Percentiles rank a stretch among this genome's conserved stretches.
Conservation (phyloP, 768 basidiomycete species). For the Hortiboletus campestris region DNA sequence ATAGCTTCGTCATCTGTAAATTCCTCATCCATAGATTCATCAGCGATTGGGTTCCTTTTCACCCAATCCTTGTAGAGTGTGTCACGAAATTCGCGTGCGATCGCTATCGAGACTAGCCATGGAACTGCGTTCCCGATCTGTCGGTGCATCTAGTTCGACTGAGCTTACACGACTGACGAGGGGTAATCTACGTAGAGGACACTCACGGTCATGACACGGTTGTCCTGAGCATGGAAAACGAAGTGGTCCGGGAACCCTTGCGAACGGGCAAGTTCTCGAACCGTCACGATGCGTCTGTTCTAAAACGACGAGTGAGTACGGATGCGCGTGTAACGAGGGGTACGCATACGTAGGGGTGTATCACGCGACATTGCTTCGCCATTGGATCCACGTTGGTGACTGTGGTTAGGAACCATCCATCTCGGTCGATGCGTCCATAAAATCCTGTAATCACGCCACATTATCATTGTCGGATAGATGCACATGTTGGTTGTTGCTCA, state of each 20-base stretch:
- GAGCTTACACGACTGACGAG: background rate
- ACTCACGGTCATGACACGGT: slow-evolving; percentile 62
- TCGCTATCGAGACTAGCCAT: slow-evolving; percentile 57
- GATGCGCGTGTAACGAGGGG: background rate
- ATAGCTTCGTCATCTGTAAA: slow-evolving; percentile 26
- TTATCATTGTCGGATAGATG: background rate
- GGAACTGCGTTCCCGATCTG: slow-evolving; percentile 84
- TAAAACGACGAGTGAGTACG: slow-evolving; percentile 23
- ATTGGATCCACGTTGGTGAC: slow-evolving; percentile 78
- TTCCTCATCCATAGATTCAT: slow-evolving; percentile 31
- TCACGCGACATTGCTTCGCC: slow-evolving; percentile 70
- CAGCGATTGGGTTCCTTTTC: slow-evolving; percentile 21
- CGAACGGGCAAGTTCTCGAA: slow-evolving; percentile 74
- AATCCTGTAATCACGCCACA: slow-evolving; percentile 35
- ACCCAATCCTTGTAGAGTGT: slow-evolving; percentile 54
- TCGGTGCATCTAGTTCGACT: slow-evolving; percentile 59
- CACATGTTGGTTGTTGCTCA: slow-evolving; percentile 18
- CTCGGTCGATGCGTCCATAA: slow-evolving; percentile 58
- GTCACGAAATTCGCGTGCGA: slow-evolving; percentile 60
- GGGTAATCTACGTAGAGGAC: background rate
- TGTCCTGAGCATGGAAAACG: slow-evolving; percentile 50
- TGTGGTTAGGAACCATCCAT: slow-evolving; percentile 64
- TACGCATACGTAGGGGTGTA: slow-evolving; percentile 61
- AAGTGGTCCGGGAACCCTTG: slow-evolving; percentile 83
- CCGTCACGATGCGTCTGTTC: slow-evolving; percentile 70